phyloP scores from a whole-genome alignment of 352 stramenopile species.

The Globisporangium perplexum region DNA sequence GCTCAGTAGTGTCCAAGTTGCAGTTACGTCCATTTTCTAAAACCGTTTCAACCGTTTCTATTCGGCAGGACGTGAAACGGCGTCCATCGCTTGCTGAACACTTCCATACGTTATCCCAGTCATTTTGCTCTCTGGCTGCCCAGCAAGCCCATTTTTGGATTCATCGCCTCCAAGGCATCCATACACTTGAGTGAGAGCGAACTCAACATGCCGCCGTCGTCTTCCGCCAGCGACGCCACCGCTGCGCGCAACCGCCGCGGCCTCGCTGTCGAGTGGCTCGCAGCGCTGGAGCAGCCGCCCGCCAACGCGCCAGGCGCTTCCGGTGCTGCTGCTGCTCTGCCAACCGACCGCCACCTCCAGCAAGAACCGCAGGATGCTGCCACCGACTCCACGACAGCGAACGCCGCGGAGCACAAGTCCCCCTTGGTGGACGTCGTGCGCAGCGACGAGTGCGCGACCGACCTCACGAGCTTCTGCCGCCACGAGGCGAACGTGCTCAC shows the following conservation, averaged over 20 bases:
- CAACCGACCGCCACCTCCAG: neutral
- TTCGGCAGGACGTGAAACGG: neutral
- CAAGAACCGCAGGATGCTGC: neutral
- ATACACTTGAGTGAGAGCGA: too few relatives aligned
- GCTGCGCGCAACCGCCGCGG: neutral
- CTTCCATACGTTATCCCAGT: neutral
- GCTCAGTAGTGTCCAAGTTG: neutral
- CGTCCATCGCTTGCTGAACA: neutral
- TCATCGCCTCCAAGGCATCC: neutral
- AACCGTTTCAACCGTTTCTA: neutral
- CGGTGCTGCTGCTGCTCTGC: neutral
- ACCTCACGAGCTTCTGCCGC: slow-evolving; percentile 35
- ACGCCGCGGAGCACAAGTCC: neutral
- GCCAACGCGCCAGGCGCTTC: too few relatives aligned
- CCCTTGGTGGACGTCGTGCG: neutral
- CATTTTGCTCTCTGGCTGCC: too few relatives aligned
- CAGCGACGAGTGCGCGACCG: slow-evolving; percentile 25
- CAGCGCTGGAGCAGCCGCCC: neutral
- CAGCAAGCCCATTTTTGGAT: neutral
- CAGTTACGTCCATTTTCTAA: too few relatives aligned
- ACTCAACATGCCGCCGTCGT: neutral
- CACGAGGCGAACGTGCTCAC: slow-evolving; percentile 42
- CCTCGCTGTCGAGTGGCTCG: neutral
- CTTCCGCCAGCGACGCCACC: neutral
- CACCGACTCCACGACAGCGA: neutral